Evolutionary conservation across 75 land plant genomes (phyloP).

Genomic region (Picea glauca): DNA sequence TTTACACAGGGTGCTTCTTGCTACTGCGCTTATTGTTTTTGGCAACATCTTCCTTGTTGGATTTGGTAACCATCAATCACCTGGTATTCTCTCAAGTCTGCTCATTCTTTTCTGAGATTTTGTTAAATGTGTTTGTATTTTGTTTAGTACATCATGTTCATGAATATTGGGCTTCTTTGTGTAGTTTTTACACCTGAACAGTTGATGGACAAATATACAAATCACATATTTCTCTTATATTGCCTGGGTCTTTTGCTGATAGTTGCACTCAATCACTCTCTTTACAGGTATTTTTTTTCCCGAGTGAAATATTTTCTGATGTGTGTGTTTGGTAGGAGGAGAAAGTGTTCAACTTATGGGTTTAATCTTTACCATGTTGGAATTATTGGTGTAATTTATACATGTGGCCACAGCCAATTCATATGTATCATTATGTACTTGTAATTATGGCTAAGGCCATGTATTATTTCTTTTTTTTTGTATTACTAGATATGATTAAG

Average conservation of each 20-base stretch:
- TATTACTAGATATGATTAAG: no score
- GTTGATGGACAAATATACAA: constrained; percentile 81
- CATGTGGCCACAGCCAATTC: no score
- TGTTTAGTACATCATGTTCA: not conserved
- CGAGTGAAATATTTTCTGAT: no score
- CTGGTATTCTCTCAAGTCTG: constrained; percentile 38
- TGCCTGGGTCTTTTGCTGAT: constrained; percentile 66
- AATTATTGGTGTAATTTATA: no score
- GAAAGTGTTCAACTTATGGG: no score
- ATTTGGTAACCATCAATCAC: constrained; percentile 96
- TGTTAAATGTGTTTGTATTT: not conserved
- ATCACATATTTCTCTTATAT: constrained; percentile 69
- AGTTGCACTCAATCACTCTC: constrained; percentile 58
- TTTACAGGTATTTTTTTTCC: constrained; percentile 40
- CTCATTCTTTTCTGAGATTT: not conserved
- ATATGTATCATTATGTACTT: no score
- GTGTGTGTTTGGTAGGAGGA: no score
- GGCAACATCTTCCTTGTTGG: constrained; percentile 96
- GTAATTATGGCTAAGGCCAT: no score
- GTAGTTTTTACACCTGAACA: constrained; percentile 95
- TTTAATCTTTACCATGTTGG: no score
- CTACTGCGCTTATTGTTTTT: constrained; percentile 82
- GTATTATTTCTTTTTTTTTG: no score
- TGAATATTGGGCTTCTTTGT: not conserved
- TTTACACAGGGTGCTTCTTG: constrained; percentile 67